Percentiles rank a stretch among this genome's conserved stretches.
phyloP scores from a whole-genome alignment of 1,284 basidiomycete genomes.

The Lentinula novae-zelandiae region DNA sequence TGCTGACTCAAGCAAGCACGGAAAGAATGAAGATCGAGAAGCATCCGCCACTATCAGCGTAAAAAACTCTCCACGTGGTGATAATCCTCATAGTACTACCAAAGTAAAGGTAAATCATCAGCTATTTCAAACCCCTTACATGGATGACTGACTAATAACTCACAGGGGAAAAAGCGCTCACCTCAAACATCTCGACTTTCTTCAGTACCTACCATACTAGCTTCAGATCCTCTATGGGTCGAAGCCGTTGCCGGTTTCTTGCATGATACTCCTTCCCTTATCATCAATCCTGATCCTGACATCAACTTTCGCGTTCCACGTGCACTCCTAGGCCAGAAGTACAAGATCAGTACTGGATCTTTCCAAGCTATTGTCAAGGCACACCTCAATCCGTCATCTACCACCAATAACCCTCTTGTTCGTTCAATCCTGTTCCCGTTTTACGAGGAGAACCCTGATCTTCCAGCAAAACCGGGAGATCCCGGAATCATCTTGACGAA shows the following conservation, averaged over 20 bases:
- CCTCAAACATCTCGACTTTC: neutral
- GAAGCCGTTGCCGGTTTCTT: neutral
- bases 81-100: too few relatives aligned
- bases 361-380: neutral
- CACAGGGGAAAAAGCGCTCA: neutral
- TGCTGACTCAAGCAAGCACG: neutral
- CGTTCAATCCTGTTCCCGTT: constrained; percentile 9
- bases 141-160: neutral
- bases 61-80: too few relatives aligned
- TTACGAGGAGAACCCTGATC: constrained; percentile 1
- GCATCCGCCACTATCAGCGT: neutral
- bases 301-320: neutral
- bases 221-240: neutral
- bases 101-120: neutral
- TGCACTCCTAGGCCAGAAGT: neutral
- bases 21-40: neutral
- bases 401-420: neutral
- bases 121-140: neutral
- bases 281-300: neutral
- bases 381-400: neutral
- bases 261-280: neutral
- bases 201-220: neutral
- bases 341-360: neutral
- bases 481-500: constrained; percentile 6
- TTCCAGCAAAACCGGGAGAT: constrained; percentile 2